Percentiles rank a stretch among this genome's conserved stretches.
Evolutionary conservation across 768 basidiomycete genomes (phyloP).

Genomic region (Rhizopogon sp.): DNA sequence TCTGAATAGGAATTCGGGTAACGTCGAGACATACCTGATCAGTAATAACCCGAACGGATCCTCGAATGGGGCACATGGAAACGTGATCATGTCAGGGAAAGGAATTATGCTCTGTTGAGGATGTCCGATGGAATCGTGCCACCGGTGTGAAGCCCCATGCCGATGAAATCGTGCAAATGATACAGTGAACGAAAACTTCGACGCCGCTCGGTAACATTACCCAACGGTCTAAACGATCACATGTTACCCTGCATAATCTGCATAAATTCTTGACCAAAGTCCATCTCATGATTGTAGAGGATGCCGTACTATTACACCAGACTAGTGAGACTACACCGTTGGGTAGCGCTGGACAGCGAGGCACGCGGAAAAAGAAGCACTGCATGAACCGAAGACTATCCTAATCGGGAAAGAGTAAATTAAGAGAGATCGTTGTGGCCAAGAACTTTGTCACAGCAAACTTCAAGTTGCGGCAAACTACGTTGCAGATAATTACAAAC

Average conservation of each 20-base stretch:
- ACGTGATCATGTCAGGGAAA: constrained; percentile 1
- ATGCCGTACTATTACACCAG: too few relatives aligned
- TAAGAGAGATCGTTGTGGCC: background rate
- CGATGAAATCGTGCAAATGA: constrained; percentile 19
- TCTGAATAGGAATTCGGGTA: background rate
- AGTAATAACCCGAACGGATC: too few relatives aligned
- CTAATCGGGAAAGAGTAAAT: constrained; percentile 6
- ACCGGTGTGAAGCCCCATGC: background rate
- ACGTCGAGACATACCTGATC: background rate
- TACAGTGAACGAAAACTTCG: background rate
- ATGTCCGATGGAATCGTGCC: constrained; percentile 20
- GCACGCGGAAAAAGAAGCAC: constrained; percentile 15
- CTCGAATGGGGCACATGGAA: too few relatives aligned
- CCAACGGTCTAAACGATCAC: background rate
- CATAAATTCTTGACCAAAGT: background rate
- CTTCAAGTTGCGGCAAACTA: background rate
- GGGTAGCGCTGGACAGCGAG: constrained; percentile 5
- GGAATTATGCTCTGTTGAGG: background rate
- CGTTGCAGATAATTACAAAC: background rate
- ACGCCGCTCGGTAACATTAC: background rate
- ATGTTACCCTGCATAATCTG: background rate
- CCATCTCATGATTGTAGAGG: too few relatives aligned
- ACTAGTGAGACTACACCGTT: background rate
- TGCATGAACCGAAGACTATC: background rate
- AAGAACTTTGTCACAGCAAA: background rate